phyloP scores from a whole-genome alignment of 2,329 filamentous ascomycete species.

The Calonectria honghensis region DNA sequence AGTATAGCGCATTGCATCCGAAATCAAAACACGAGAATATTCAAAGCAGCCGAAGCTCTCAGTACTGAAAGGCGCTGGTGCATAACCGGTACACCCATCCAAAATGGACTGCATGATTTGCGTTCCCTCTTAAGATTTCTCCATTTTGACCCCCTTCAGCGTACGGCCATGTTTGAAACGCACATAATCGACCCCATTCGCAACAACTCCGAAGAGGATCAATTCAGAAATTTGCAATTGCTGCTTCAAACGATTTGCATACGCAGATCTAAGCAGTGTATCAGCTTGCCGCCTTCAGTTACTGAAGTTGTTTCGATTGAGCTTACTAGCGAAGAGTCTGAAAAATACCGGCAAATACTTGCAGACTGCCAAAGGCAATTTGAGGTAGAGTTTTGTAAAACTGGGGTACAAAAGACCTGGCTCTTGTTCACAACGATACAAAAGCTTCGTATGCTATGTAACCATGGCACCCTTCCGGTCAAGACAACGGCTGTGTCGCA shows the following conservation, averaged over 20 bases:
- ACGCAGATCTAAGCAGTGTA: slow-evolving; percentile 5
- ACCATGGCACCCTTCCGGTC: background rate
- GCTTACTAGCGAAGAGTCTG: background rate
- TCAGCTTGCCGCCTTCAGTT: background rate
- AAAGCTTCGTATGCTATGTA: slow-evolving; percentile 9
- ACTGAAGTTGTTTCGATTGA: background rate
- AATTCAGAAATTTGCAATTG: slow-evolving; percentile 4
- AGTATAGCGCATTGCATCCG: background rate
- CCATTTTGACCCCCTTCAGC: background rate
- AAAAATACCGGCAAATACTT: background rate
- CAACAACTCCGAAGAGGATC: background rate
- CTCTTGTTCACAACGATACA: slow-evolving; percentile 2
- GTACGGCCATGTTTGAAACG: background rate
- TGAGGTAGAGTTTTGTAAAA: slow-evolving; percentile 11
- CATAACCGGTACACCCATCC: slow-evolving; percentile 1
- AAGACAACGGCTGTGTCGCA: background rate
- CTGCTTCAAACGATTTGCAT: slow-evolving; percentile 6
- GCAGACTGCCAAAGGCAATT: background rate
- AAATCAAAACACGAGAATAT: slow-evolving; percentile 20
- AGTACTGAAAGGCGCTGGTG: background rate
- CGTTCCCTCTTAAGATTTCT: slow-evolving; percentile 5
- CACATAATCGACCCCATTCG: background rate
- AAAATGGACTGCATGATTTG: slow-evolving; percentile 4
- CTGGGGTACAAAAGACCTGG: background rate
- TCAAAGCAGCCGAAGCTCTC: background rate